Base-by-base conservation (phyloP, 768 basidiomycete genomes). In the Rubroboletus satanas region DNA sequence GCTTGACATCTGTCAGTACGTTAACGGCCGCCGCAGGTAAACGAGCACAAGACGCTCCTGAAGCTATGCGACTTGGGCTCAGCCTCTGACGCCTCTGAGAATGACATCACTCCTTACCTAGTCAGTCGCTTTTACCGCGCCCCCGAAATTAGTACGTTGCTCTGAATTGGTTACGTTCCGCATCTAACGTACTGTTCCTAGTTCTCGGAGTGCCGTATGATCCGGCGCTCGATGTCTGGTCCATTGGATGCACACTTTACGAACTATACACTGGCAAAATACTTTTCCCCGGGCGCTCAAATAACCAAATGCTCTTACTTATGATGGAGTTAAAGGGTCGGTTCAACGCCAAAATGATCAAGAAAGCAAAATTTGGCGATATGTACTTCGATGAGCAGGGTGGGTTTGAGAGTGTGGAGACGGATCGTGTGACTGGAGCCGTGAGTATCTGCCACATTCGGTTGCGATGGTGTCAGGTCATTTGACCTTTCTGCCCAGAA, bases 311-410 rank as follows among this genome's bases (percentile, higher is more conserved):
- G 96, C 77, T 98, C 18, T 78, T 93, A 52, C 83, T 91, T 53
- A 97, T 98, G 90, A 98, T 98, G 94, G 96, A 98, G 70, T 78
- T 97, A 54, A 95, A 92, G 71, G 95, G 97, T 35, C 81, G 93
- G 46, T 90, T 98, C 75, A 95, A 93, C 66, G 79, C 83, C 59
- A 93, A 93, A 73, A 85, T 93, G 84, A 88, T 98, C 71, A 97
- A 96, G 75, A 93, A 88, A 67, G 90, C 90, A 1, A 87, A 88
- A 67, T 98, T 98, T 72, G 92, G 90, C 1, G 87, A 92, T 47
- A 73, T 88, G 62, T 96, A 94, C 66, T 99, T 98, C 61, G 95
- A 98, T 64, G 94, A 97, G 47, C 85, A 89, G 77, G 86, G 90
- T 46, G 88, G 83, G 29, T 98, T 98, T 62, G 78, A 84, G 63